phyloP scores from a whole-genome alignment of 768 basidiomycete genomes.

The Trametes coccinea region DNA sequence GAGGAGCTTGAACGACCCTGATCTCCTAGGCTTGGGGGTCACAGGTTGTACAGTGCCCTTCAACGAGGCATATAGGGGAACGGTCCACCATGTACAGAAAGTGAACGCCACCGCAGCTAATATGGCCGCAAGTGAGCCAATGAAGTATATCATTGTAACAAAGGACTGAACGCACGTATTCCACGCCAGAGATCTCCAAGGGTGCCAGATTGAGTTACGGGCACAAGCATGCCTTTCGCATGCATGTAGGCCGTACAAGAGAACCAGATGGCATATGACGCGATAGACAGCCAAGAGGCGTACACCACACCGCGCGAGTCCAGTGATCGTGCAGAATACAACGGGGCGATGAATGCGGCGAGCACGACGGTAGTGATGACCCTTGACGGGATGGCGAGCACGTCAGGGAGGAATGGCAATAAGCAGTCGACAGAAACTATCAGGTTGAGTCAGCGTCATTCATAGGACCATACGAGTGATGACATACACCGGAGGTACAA shows the following conservation, averaged over 20 bases:
- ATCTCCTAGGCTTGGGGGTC: constrained; percentile 43
- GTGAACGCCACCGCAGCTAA: constrained; percentile 62
- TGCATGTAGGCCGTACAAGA: constrained; percentile 53
- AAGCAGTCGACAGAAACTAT: constrained; percentile 57
- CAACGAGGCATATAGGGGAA: constrained; percentile 65
- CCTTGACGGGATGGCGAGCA: constrained; percentile 37
- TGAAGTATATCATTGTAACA: too few relatives aligned
- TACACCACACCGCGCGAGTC: constrained; percentile 54
- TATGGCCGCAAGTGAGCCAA: background rate
- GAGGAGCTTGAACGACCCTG: constrained; percentile 59
- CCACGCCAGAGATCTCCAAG: constrained; percentile 62
- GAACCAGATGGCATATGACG: constrained; percentile 64
- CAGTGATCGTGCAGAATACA: constrained; percentile 58
- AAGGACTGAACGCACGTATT: constrained; percentile 48
- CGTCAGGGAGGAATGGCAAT: constrained; percentile 47
- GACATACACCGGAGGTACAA: constrained; percentile 68
- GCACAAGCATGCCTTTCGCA: constrained; percentile 44
- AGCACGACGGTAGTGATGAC: constrained; percentile 43
- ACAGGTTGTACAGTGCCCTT: constrained; percentile 43
- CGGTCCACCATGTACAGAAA: constrained; percentile 64
- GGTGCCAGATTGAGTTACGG: constrained; percentile 39
- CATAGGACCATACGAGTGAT: background rate
- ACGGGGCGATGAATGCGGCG: constrained; percentile 46
- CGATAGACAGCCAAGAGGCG: constrained; percentile 59
- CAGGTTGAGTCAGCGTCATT: constrained; percentile 3